Base-by-base conservation (phyloP, 1,284 basidiomycete genomes). In the Pseudozyma sp. region DNA sequence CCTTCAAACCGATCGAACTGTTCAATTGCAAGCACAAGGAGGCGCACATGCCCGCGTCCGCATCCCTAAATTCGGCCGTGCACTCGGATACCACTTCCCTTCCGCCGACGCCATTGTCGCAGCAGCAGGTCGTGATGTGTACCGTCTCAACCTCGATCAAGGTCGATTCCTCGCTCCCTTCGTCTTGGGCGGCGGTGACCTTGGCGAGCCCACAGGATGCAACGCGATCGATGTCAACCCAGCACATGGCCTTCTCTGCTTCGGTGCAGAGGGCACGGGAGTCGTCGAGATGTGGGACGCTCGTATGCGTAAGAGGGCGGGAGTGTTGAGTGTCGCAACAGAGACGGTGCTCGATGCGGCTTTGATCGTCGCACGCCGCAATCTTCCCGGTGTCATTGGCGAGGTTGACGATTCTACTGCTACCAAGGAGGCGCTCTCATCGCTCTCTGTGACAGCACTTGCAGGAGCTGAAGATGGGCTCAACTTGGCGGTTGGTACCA, bases 281-380 rank as follows among this genome's bases (percentile, higher is more conserved):
- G 90, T 92, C 0, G 92, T 95, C 47, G 94, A 98, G 84, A 93
- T 99, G 82, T 99, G 95, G 94, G 97, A 99, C 86, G 93, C 92
- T 1, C 89, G 96, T 47, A 93, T 93, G 45, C 88, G 95, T n/a
- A 86, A 85, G 0, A 86, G 90, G 44, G 92, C 94, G 0, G 94
- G 93, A 0, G 86, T 89, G 2, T 87, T 99, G n/a, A 86, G 88
- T n/a, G 85, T 97, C 18, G 94, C 95, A 0, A 87, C 87, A 19
- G 87, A 89, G 52, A 77, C 78, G 44, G 75, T 84, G 0, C 59
- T 83, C 47, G 81, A 85, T 35, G 72, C 82, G 5, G 78, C 83
- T 7, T 54, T 83, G 49, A 47, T 80, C 9, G 85, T 87, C 5
- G 85, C 87, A 1, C 80, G 85, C 8, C 73, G 85, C 13, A 83